Evolutionary conservation across 106 monocot genomes (phyloP), one percentile per base, ranked within the genome.

Genomic region (Amphibolis antarctica): DNA sequence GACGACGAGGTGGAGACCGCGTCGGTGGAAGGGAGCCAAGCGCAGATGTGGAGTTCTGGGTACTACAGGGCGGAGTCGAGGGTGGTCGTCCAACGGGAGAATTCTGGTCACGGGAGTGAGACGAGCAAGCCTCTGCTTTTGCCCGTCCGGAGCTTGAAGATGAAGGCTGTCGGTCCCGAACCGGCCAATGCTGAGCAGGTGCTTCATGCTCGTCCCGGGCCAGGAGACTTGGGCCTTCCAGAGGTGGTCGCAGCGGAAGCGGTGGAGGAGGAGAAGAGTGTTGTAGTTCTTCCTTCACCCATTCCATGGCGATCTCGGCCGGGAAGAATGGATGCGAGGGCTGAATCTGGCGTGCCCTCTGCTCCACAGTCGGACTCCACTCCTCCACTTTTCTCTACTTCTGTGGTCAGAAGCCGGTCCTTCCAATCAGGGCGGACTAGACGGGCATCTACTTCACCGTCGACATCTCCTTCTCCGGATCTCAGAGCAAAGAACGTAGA

Each of bases 251-350:
- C 12, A 30, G 45, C 7, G 14, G 48, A 49, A 28, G 59, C 56
- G 42, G 60, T 66, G 48, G 31, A 62, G 12, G 25, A 47, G n/a
- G n/a, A n/a, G n/a, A n/a, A n/a, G n/a, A n/a, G n/a, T n/a, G n/a
- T n/a, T 6, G 67, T 28, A 27, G 83, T 81, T 36, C 81, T 81
- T 17, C 78, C 86, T 1, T 92, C 91, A 22, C 83, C 91, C 1
- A 81, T 91, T 55, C 86, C 91, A 56, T 91, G 91, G 91, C 63
- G 83, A 15, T 83, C 86, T 46, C 61, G 86, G 20, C 79, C 79
- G 4, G 88, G 63, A 42, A 77, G 63, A 63, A 56, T 66, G 59
- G 75, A 84, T 42, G 12, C 43, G 5, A 64, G 49, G 30, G 78
- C 74, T 14, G 72, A 72, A 46, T 0, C 58, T 26, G 24, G 47